Base-by-base conservation (phyloP, 345 rosid species). In the Arabis alpina region DNA sequence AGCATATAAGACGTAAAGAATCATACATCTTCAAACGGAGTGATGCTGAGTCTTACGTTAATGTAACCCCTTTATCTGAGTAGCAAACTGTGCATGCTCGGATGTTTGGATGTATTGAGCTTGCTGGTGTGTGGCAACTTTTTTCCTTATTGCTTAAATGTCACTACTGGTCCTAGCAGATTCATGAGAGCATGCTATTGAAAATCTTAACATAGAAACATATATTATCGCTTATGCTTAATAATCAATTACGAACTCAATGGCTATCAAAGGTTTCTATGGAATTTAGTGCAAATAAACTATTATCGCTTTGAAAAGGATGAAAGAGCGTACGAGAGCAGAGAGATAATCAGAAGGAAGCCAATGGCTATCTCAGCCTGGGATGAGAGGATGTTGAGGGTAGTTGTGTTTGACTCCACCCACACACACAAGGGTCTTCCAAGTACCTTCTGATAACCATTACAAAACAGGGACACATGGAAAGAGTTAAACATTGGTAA, bases 361-460 rank as follows among this genome's bases (percentile, higher is more conserved):
- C 99, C 99, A 70, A 92, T 78, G 40, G 89, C 97, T 76, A 94
- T 86, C 82, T 95, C 99, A 54, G 93, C 84, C 74, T 95, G 90
- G 5, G 99, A 92, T 40, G 94, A 87, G 24, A 95, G 84, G 57
- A 95, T 89, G 85, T 79, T 82, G 32, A 95, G 90, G 11, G 96
- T 92, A 68, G 92, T 81, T 59, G 89, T 70, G 77, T 92, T 94
- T 10, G 98, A 89, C 77, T 87, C 98, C 80, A 92, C 96, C 99
- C n/a, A n/a, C 99, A 92, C 47, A 92, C 91, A 71, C 99, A 95
- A 62, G 87, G 89, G 70, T 85, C 93, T 81, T 95, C 96, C 85
- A 95, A 83, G 79, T 89, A 92, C 77, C 80, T 95, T 82, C 97
- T 94, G 80, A 77, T 54, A 50, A 68, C 55, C 60, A 68, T 36